Conservation (phyloP, 192 early-diverging fungal genomes). For the Chytriomyces confervae region DNA sequence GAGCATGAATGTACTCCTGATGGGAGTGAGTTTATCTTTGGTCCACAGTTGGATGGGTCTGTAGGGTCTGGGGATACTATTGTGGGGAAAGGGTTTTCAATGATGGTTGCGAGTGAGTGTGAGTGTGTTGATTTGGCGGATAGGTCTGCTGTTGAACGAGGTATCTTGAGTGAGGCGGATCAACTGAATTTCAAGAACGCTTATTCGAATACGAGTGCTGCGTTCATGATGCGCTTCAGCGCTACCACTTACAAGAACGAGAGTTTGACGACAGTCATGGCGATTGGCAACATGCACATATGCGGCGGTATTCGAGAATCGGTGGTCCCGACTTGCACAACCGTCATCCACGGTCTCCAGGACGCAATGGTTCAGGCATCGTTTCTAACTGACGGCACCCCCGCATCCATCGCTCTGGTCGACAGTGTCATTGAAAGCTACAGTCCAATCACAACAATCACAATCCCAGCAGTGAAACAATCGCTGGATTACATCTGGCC, state of each 20-base stretch:
- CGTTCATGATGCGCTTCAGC: constrained; percentile 11
- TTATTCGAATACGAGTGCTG: not conserved
- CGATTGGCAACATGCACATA: constrained; percentile 16
- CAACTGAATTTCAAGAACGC: not conserved
- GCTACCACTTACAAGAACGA: not conserved
- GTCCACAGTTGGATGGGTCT: constrained; percentile 21
- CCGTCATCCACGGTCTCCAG: not conserved
- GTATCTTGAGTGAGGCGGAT: constrained; percentile 12
- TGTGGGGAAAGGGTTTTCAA: constrained; percentile 13
- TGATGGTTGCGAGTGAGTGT: constrained; percentile 5
- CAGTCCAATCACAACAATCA: constrained; percentile 1
- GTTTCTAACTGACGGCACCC: constrained; percentile 32
- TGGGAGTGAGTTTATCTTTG: constrained; percentile 22
- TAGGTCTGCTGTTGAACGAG: not conserved
- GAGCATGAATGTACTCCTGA: constrained; percentile 11
- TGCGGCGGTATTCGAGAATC: constrained; percentile 16
- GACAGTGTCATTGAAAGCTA: constrained; percentile 2
- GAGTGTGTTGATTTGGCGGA: constrained; percentile 16
- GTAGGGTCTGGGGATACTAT: constrained; percentile 33
- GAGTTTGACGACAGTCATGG: not conserved
- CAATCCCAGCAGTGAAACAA: not conserved
- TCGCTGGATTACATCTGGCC: constrained; percentile 15
- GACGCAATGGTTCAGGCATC: constrained; percentile 11
- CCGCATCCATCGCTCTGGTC: constrained; percentile 26
- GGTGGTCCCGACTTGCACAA: constrained; percentile 13